Base-by-base conservation (phyloP, 257 asterid species). In the Plantago elongata region DNA sequence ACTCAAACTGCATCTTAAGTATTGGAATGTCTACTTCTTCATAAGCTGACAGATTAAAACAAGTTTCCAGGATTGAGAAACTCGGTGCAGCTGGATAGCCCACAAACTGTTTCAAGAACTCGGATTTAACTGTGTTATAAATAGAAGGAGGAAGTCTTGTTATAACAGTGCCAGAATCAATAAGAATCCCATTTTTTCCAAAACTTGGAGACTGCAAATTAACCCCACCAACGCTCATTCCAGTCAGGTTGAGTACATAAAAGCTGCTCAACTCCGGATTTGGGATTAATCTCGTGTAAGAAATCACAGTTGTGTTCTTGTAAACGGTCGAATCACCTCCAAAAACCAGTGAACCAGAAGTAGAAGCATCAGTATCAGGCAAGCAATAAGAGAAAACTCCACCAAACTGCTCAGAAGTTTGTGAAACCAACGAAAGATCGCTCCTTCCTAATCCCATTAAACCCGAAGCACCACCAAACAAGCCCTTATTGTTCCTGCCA, bases 141-240 rank as follows among this genome's bases (percentile, higher is more conserved):
- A 84, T 65, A 6, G 96, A 84, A 2, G 96, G 96, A 3, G 88
- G 87, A 48, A 91, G 81, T 71, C 98, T 78, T 0, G 94, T 67
- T 45, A 91, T 86, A 11, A 91, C 98, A 0, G 95, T 91, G 51
- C 96, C 96, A 0, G 98, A 91, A 61, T 91, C 98, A 16, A 91
- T 82, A 12, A 90, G 66, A 46, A 83, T 72, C 13, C 83, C 89
- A 9, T 64, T 60, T 50, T 34, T 67, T 2, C 86, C 86, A 44
- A 80, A 80, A 43, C 75, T 61, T 11, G 84, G 75, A 57, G 76
- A 51, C 11, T 73, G 65, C 12, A 84, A 18, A 17, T 49, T 15
- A 57, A 80, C 87, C 57, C 80, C 95, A 1, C 98, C 98, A 13
- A 90, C 51, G 5, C 71, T 81, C 22, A 68, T 75, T 5, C 94